Evolutionary conservation across 192 early-diverging fungal genomes (phyloP), one percentile per base, ranked within the genome.

Genomic region (Coemansia sp.): DNA sequence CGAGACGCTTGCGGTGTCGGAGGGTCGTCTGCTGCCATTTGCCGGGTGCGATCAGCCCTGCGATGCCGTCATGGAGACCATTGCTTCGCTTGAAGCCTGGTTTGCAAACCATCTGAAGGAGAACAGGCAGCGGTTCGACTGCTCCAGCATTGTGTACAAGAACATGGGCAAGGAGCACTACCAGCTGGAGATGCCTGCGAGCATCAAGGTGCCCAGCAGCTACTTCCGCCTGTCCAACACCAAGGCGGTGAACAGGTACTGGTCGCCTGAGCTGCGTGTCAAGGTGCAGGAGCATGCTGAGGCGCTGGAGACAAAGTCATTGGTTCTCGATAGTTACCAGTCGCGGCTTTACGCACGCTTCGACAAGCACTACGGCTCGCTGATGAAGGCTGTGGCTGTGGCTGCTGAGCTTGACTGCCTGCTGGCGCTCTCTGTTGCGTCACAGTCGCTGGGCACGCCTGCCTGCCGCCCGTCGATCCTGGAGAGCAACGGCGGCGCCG

Each of bases 91-190:
- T 13, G 89, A 93, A 53, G 68, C 59, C 0, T 81, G 87, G 74
- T 85, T 99, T 40, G 87, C 89, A 10, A 46, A 77, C 31, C 85
- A 94, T 66, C 68, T 93, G 34, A 65, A 77, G 34, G 89, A 94
- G 56, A 84, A 79, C 23, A 85, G 91, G 60, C 79, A 75, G 45
- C 66, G 79, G 40, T 66, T 95, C 25, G 85, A 84, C 81, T 93
- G 87, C 2, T 70, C 82, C 7, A 88, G 87, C 60, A 75, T 95
- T 33, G 75, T 80, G 4, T 99, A 91, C 85, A 92, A 90, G 64
- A 87, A 96, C 79, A 81, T 97, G 56, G 95, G 96, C 43, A 99
- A 99, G 75, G 97, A 99, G 68, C 87, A 91, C 18, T 95, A 94
- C 72, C 94, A 95, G 75, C 64, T 99, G n/a, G 95, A 99, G 67